Conservation (phyloP, 2,329 filamentous ascomycete genomes). For the Bertia moriformis region DNA sequence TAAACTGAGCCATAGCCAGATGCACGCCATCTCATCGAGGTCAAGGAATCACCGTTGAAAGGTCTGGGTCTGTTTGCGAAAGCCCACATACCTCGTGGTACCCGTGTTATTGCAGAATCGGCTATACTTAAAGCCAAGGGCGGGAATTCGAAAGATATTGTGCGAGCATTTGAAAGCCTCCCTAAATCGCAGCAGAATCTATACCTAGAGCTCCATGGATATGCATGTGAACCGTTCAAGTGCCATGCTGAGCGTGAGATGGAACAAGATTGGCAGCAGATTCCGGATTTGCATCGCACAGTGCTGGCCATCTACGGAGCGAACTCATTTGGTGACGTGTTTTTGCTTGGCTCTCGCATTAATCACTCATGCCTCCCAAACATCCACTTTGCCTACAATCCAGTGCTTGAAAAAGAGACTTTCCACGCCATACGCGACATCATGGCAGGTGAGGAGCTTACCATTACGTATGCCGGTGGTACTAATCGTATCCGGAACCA, state of each 20-base stretch:
- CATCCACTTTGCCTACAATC: not conserved
- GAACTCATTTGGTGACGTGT: not conserved
- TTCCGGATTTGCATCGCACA: not conserved
- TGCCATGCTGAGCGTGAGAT: not conserved
- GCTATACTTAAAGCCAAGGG: not conserved
- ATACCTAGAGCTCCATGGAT: not conserved
- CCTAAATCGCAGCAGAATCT: not conserved
- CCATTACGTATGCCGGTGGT: not conserved
- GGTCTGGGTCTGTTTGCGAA: conserved; percentile 1
- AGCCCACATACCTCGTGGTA: not conserved
- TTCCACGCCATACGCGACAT: conserved; percentile 1
- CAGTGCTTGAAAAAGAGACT: not conserved
- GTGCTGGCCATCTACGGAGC: not conserved
- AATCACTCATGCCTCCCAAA: not conserved
- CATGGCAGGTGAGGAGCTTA: conserved; percentile 1
- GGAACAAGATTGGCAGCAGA: not conserved
- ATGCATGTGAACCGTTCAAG: not conserved
- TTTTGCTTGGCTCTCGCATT: not conserved
- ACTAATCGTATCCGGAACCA: not conserved
- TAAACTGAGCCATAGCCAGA: too few species aligned
- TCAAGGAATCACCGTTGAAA: not conserved
- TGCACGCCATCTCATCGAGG: not conserved
- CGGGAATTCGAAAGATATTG: not conserved
- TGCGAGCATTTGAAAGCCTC: not conserved
- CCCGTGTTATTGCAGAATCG: not conserved